Evolutionary conservation across 2,329 filamentous ascomycete species (phyloP).

Genomic region (Dactylellina sp.): DNA sequence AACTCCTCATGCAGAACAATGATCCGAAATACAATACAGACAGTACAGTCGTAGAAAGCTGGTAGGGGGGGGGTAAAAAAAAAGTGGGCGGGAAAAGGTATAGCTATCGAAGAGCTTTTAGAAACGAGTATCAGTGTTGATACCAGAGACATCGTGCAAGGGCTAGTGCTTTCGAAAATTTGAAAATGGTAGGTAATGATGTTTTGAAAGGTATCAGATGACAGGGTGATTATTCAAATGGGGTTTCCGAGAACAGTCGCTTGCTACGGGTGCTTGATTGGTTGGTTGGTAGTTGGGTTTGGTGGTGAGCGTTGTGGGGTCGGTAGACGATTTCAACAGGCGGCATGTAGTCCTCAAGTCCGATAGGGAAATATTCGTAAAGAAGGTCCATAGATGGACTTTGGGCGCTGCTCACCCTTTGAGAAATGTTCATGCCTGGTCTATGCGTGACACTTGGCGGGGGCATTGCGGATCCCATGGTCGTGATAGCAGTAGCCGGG

Average conservation of each 20-base stretch:
- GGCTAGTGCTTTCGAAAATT: background rate
- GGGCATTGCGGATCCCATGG: slow-evolving; percentile 37
- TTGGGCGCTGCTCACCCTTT: slow-evolving; percentile 22
- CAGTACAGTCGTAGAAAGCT: slow-evolving; percentile 3
- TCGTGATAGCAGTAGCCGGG: slow-evolving; percentile 19
- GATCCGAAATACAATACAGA: slow-evolving; percentile 41
- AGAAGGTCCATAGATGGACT: slow-evolving; percentile 54
- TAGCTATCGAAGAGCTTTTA: too few relatives aligned
- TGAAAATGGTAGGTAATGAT: slow-evolving; percentile 6
- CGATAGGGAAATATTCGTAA: slow-evolving; percentile 54
- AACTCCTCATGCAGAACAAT: slow-evolving; percentile 55
- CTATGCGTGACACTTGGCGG: slow-evolving; percentile 35
- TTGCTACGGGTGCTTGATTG: slow-evolving; percentile 48
- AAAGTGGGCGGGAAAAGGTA: too few relatives aligned
- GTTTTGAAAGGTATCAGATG: background rate
- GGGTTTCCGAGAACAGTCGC: slow-evolving; percentile 54
- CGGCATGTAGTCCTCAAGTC: slow-evolving; percentile 50
- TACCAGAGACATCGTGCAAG: too few relatives aligned
- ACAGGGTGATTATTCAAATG: slow-evolving; percentile 32
- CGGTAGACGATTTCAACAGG: slow-evolving; percentile 51
- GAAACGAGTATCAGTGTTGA: too few relatives aligned
- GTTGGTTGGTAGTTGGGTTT: slow-evolving; percentile 46
- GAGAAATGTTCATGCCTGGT: background rate
- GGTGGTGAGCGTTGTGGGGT: slow-evolving; percentile 52
- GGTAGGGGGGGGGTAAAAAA: background rate